A percentile compares a stretch with the other conserved stretches of the same genome.
phyloP scores from a whole-genome alignment of 306 rosid species.

The Pueraria montana region DNA sequence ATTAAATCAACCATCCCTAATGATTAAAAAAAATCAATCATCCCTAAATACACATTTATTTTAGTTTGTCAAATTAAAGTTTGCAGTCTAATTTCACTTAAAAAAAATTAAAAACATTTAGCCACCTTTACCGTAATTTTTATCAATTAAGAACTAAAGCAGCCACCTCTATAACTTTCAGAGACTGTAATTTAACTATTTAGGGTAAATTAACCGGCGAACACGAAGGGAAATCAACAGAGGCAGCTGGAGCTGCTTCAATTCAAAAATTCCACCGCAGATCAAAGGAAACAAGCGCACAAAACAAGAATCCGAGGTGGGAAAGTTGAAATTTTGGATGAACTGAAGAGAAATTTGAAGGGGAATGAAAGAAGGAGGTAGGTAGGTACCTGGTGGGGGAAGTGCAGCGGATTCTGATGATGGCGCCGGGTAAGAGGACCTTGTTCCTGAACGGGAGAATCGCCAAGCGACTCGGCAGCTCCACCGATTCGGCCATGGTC shows the following conservation, averaged over 20 bases:
- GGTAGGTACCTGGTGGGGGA: slow-evolving; percentile 83
- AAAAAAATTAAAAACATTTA: neutral
- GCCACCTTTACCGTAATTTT: neutral
- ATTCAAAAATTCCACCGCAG: neutral
- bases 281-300: neutral
- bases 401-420: slow-evolving; percentile 98
- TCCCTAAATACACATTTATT: neutral
- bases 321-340: neutral
- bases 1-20: neutral
- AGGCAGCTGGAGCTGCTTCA: neutral
- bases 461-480: slow-evolving; percentile 93
- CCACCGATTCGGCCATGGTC: slow-evolving; percentile 91
- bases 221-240: neutral
- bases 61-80: neutral
- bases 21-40: too few species aligned
- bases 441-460: slow-evolving; percentile 97
- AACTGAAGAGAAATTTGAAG: neutral
- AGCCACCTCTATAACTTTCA: neutral
- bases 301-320: neutral
- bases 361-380: neutral
- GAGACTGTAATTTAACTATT: slow-evolving; percentile 7
- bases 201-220: neutral
- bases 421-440: slow-evolving; percentile 97
- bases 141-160: neutral
- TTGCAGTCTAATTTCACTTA: neutral